Base-by-base conservation (phyloP, 176 grass and related monocot genomes). In the Thinopyrum elongatum region DNA sequence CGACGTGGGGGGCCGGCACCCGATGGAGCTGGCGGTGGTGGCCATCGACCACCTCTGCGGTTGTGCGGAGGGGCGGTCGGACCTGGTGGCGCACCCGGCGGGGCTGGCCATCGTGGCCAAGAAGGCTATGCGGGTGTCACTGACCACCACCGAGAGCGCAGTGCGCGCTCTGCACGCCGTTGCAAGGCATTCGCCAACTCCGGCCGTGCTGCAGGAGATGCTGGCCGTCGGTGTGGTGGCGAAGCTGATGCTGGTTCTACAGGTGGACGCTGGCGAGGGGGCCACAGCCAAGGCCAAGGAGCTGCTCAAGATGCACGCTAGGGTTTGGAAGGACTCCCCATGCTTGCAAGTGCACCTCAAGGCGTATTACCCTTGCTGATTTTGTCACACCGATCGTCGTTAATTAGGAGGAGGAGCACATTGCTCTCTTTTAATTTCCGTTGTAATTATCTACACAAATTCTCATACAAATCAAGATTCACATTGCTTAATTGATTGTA, bases 301-400 rank as follows among this genome's bases (percentile, higher is more conserved):
- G 90, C 83, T 92, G 72, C 86, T 96, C 34, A 88, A 12, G 77
- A 67, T 85, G 85, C 92, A 99, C 69, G 82, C 81, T 85, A 95
- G 78, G 84, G 92, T 87, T 91, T 99, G 97, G 97, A 99, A 81
- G 77, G 81, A 86, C 34, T 94, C 97, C 19, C 94, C 92, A 23
- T 98, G 94, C 78, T 80, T 98, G 25, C 60, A 78, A 57, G 38
- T 78, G 60, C 73, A 86, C 46, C 28, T 93, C 5, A 93, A 85
- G 64, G 87, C 67, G 11, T 87, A 53, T 59, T 98, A 93, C 86
- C 83, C 88, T 63, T 66, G 16, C 7, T 84, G 61, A 91, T 79
- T 74, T 31, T 4, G 36, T 65, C 68, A 33, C 79, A 0, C 41
- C 15, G 27, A 7, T 58, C 60, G 14, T 28, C 36, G 16, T 30